phyloP scores from a whole-genome alignment of 345 rosid species.

The Lumnitzera racemosa region DNA sequence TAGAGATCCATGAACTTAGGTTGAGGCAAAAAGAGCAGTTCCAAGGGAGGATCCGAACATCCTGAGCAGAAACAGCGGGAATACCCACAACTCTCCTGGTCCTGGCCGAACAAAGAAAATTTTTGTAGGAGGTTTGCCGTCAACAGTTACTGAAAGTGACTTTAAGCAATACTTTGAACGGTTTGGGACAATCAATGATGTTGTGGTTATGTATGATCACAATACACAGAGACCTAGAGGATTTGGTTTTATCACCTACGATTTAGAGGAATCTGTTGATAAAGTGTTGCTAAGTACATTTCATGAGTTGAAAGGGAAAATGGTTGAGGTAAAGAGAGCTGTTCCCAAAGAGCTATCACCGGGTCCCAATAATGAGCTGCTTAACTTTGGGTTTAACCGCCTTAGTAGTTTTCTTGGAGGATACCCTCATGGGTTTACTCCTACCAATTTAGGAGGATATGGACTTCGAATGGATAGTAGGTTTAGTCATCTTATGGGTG shows the following conservation, averaged over 20 bases:
- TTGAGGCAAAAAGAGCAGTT: constrained; percentile 49
- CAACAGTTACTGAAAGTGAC: constrained; percentile 52
- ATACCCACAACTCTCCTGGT: constrained; percentile 13
- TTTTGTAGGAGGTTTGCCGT: constrained; percentile 77
- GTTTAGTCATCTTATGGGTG: constrained; percentile 16
- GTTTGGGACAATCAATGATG: constrained; percentile 69
- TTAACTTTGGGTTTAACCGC: too few relatives aligned
- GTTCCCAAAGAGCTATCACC: constrained; percentile 55
- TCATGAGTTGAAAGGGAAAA: constrained; percentile 58
- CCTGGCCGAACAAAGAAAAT: constrained; percentile 45
- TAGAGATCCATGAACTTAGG: constrained; percentile 19
- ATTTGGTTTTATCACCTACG: constrained; percentile 78
- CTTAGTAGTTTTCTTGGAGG: constrained; percentile 20
- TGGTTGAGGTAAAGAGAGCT: constrained; percentile 77
- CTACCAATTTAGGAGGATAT: constrained; percentile 19
- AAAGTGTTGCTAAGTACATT: constrained; percentile 48
- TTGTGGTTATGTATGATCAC: constrained; percentile 78
- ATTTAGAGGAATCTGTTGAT: constrained; percentile 60
- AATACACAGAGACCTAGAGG: constrained; percentile 70
- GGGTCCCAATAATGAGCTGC: neutral
- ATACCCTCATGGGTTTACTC: constrained; percentile 22
- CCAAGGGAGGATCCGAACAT: constrained; percentile 11
- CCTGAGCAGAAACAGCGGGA: neutral
- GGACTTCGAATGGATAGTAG: constrained; percentile 27
- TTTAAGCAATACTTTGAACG: constrained; percentile 67